Evolutionary conservation across 139 green algal species (phyloP), one percentile per base, ranked within the genome.

Genomic region (Gonium pectorale): DNA sequence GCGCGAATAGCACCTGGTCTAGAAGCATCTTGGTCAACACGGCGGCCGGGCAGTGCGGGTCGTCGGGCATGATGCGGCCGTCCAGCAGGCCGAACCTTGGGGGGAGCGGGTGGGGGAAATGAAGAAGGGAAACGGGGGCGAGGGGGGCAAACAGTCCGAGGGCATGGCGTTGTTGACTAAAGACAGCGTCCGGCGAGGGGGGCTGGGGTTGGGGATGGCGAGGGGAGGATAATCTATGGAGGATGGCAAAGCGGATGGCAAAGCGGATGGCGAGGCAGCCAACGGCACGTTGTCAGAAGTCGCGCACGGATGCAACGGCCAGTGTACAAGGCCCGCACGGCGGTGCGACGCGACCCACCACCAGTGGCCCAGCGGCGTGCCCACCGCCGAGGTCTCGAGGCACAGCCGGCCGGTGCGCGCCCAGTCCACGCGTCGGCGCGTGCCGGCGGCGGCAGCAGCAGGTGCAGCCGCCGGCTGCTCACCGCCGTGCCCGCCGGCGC

Each of bases 1-100:
- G 90, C 27, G 89, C 88, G 81, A 93, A 87, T 17, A 90, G 40
- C 11, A 86, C 37, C 80, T 93, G 90, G 63, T 93, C 90, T 22
- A 87, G 67, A 17, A 78, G 41, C 27, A 79, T 92, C 80, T 93
- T 93, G 62, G 68, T 82, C 29, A 89, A 15, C 2, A 83, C 62
- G 77, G 77, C 77, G n/a, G 77, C 77, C 17, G 60, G 60, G 60
- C 60, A 66, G 77, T 83, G 77, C 33, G 77, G 77, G 44, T 83
- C 60, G 4, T 83, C 77, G 0, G 77, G 77, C 43, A 73, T 49
- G 15, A 83, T 51, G n/a, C 21, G 2, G 0, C 4, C 29, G 62
- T 83, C 77, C 2, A 83, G 62, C 29, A 83, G n/a, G 35, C n/a
- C 19, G 62, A 83, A 83, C 77, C 77, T 83, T 60, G 9, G 27